Evolutionary conservation across 768 basidiomycete species (phyloP).

Genomic region (Russula sp.): DNA sequence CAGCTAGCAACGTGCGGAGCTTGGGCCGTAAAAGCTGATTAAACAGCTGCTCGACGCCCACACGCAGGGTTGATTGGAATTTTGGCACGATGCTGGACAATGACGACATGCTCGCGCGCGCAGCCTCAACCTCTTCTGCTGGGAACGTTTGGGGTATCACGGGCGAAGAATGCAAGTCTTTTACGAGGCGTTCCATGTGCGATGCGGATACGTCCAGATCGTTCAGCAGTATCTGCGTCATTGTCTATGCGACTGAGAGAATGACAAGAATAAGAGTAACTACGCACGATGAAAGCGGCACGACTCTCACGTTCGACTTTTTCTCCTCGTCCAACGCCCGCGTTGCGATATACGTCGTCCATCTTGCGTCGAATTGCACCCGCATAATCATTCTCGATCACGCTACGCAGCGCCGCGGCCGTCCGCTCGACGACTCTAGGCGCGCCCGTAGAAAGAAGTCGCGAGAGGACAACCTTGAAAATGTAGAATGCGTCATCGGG

Average conservation of each 20-base stretch:
- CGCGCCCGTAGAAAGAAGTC: constrained; percentile 77
- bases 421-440: constrained; percentile 55
- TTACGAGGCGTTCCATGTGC: constrained; percentile 80
- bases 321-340: constrained; percentile 55
- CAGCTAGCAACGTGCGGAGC: constrained; percentile 76
- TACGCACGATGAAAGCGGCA: constrained; percentile 75
- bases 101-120: constrained; percentile 48
- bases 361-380: constrained; percentile 79
- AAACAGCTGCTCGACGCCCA: constrained; percentile 92
- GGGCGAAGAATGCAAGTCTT: constrained; percentile 56
- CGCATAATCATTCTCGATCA: constrained; percentile 81
- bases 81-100: constrained; percentile 57
- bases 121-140: constrained; percentile 49
- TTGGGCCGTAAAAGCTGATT: constrained; percentile 90
- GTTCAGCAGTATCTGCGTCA: constrained; percentile 77
- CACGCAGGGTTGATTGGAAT: constrained; percentile 72
- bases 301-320: constrained; percentile 80
- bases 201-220: constrained; percentile 91
- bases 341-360: constrained; percentile 78
- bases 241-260: constrained; percentile 4
- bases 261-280: background rate
- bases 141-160: constrained; percentile 67
- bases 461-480: constrained; percentile 75
- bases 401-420: constrained; percentile 60
- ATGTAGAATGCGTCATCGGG: constrained; percentile 98